Conservation (phyloP, 306 rosid genomes). For the Ochetophila trinervis region DNA sequence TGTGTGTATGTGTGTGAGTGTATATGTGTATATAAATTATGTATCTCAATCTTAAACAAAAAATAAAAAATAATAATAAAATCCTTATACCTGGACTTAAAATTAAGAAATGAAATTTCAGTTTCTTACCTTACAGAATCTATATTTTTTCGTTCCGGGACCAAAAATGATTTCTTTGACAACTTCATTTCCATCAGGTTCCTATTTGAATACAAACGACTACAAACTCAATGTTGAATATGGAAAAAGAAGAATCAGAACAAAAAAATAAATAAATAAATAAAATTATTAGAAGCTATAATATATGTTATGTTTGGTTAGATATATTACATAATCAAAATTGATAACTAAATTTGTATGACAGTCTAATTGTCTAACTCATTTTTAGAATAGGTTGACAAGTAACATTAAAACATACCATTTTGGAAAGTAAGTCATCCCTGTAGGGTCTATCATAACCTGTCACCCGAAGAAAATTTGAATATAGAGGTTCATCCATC, state of each 20-base stretch:
- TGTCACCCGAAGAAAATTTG: conserved; percentile 59
- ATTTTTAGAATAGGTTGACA: too few species aligned
- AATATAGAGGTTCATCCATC: conserved; percentile 79
- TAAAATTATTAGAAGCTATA: neutral
- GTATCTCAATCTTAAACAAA: too few species aligned
- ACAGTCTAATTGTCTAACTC: too few species aligned
- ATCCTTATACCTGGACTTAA: too few species aligned
- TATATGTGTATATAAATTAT: too few species aligned
- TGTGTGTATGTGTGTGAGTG: too few species aligned
- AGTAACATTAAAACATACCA: conserved; percentile 37
- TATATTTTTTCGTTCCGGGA: conserved; percentile 63
- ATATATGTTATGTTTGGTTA: neutral
- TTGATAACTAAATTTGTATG: neutral
- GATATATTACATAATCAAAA: neutral
- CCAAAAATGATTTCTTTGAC: conserved; percentile 51
- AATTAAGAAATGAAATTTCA: neutral
- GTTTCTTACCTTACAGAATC: conserved; percentile 63
- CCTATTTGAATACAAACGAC: conserved; percentile 37
- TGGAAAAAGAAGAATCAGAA: conserved; percentile 2
- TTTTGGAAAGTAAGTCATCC: conserved; percentile 53
- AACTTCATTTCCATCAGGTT: conserved; percentile 72
- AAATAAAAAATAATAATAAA: too few species aligned
- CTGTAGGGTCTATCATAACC: conserved; percentile 71
- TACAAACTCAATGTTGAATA: conserved; percentile 12
- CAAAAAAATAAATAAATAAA: neutral